A percentile compares a stretch with the other conserved stretches of the same genome.
Evolutionary conservation across 495 filamentous ascomycete genomes (phyloP).

Genomic region (Penicillium cinerascens): DNA sequence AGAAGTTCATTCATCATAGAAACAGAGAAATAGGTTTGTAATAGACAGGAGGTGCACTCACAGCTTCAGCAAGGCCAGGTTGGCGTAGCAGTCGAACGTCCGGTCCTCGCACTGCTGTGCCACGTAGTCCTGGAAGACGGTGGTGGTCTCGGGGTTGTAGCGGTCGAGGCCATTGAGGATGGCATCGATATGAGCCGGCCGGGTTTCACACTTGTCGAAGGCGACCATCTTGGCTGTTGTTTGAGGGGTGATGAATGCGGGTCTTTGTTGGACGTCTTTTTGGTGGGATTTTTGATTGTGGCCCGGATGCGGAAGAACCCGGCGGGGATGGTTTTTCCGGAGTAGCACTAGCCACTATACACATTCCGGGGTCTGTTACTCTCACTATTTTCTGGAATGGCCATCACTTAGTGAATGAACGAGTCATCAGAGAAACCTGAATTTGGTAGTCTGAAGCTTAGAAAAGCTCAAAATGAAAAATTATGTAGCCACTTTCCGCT

Average conservation of each 20-base stretch:
- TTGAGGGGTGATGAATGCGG: slow-evolving; percentile 24
- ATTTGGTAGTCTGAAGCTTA: no score
- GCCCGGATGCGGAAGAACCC: slow-evolving; percentile 24
- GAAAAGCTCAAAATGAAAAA: background rate
- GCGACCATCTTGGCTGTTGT: slow-evolving; percentile 44
- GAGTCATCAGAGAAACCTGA: background rate
- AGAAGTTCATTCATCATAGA: slow-evolving; percentile 62
- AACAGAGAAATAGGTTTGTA: slow-evolving; percentile 14
- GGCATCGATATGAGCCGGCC: slow-evolving; percentile 83
- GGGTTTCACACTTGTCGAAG: slow-evolving; percentile 55
- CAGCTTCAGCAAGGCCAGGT: slow-evolving; percentile 95
- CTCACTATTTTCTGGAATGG: background rate
- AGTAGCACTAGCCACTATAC: background rate
- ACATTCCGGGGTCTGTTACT: no score
- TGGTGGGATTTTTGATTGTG: slow-evolving; percentile 45
- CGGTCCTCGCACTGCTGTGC: slow-evolving; percentile 90
- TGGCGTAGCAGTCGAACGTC: slow-evolving; percentile 93
- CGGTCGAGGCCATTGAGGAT: slow-evolving; percentile 93
- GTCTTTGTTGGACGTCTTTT: slow-evolving; percentile 32
- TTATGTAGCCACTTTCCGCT: background rate
- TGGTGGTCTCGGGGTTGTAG: slow-evolving; percentile 97
- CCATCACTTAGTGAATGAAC: background rate
- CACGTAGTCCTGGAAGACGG: slow-evolving; percentile 92
- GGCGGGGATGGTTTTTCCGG: slow-evolving; percentile 27
- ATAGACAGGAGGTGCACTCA: slow-evolving; percentile 53